These are phyloP conservation scores for Gossypium raimondii DNA, from an alignment of 345 rosid species.

Conservation along the genomic window DNA sequence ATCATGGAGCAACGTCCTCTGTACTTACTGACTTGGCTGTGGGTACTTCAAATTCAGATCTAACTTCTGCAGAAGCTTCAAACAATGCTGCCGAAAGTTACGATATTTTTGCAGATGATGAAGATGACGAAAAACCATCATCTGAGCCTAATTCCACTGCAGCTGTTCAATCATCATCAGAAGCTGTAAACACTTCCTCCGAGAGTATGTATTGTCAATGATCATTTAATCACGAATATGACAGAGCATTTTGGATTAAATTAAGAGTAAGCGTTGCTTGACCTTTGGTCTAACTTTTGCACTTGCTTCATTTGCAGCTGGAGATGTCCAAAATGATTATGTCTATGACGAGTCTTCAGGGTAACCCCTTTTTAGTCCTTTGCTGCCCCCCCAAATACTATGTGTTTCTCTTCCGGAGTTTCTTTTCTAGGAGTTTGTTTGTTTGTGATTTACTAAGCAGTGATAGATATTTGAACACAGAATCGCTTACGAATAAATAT, in stretches of 20 bases:
- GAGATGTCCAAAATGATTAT: slow-evolving; percentile 55
- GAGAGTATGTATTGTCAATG: slow-evolving; percentile 32
- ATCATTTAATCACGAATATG: background rate
- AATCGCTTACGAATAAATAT: background rate
- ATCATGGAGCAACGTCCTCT: slow-evolving; percentile 27
- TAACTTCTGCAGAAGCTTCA: slow-evolving; percentile 26
- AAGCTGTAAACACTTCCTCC: slow-evolving; percentile 21
- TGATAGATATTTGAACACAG: background rate
- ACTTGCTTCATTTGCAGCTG: slow-evolving; percentile 42
- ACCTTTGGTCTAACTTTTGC: background rate
- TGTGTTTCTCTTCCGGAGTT: background rate
- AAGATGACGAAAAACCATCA: slow-evolving; percentile 38
- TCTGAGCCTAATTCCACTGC: slow-evolving; percentile 30
- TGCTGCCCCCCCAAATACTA: background rate
- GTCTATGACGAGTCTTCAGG: slow-evolving; percentile 88
- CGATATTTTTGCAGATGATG: slow-evolving; percentile 91
- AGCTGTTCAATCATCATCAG: slow-evolving; percentile 28
- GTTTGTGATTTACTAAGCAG: background rate
- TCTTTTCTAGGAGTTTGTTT: background rate
- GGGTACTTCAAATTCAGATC: slow-evolving; percentile 28
- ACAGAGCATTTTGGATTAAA: background rate
- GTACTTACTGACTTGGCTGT: slow-evolving; percentile 13
- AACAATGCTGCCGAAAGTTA: slow-evolving; percentile 35
- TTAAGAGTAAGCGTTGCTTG: slow-evolving; percentile 6
- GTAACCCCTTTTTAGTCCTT: slow-evolving; percentile 34